These are phyloP conservation scores for Spatholobus suberectus DNA, from an alignment of 306 rosid genomes.

Conservation along the genomic window DNA sequence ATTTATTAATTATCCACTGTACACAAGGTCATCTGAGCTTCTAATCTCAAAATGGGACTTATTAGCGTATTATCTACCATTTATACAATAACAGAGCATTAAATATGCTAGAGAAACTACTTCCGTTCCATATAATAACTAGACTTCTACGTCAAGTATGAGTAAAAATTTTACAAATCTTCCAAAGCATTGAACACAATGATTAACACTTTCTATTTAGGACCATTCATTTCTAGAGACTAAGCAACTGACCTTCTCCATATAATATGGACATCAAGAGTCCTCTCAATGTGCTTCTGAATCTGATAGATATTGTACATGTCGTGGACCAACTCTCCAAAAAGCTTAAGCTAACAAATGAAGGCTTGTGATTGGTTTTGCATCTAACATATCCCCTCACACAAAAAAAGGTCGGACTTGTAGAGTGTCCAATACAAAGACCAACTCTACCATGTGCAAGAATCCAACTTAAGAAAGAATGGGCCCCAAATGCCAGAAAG, in stretches of 20 bases:
- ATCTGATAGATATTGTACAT: not conserved
- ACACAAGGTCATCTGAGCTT: not conserved
- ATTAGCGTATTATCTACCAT: not conserved
- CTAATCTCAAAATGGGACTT: not conserved
- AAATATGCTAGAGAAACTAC: not conserved
- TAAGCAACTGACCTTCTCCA: not conserved
- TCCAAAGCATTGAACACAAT: not conserved
- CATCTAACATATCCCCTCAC: not conserved
- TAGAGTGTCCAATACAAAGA: not conserved
- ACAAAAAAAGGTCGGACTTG: not conserved
- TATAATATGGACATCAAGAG: not conserved
- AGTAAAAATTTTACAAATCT: not conserved
- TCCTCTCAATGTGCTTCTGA: not conserved
- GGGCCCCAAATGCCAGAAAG: not conserved
- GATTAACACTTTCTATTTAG: not conserved
- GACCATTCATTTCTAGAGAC: not conserved
- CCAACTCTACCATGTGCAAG: not conserved
- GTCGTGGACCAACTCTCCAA: not conserved
- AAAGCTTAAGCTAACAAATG: not conserved
- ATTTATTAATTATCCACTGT: not conserved
- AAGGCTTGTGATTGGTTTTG: not conserved
- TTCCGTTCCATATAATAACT: not conserved
- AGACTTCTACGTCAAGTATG: not conserved
- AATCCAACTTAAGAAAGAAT: not conserved
- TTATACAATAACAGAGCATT: not conserved